Evolutionary conservation across 192 early-diverging fungal species (phyloP).

Genomic region (Entomortierella chlamydospora): DNA sequence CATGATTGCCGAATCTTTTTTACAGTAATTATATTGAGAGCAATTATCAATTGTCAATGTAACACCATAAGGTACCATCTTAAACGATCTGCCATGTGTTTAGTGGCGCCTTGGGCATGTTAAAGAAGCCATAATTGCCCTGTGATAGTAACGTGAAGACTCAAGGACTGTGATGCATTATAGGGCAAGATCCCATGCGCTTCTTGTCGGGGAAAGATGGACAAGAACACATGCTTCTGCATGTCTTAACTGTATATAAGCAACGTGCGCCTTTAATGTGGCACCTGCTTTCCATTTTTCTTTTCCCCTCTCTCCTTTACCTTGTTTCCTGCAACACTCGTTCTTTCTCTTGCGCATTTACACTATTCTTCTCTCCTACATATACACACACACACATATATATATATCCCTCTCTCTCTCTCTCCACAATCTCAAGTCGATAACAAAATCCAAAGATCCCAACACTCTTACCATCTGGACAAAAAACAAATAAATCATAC

Average conservation of each 20-base stretch:
- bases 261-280: not conserved
- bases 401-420: not conserved
- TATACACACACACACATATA: not conserved
- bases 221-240: not conserved
- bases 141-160: not conserved
- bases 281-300: not conserved
- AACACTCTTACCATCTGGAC: no score
- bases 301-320: not conserved
- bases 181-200: conserved; percentile 1
- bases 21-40: not conserved
- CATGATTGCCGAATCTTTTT: conserved; percentile 3
- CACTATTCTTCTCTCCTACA: not conserved
- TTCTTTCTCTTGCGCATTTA: not conserved
- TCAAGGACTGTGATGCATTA: not conserved
- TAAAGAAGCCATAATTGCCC: not conserved
- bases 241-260: conserved; percentile 4
- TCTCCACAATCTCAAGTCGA: not conserved
- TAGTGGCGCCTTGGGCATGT: not conserved
- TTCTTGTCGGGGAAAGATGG: no score
- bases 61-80: not conserved
- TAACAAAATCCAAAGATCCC: no score
- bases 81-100: not conserved
- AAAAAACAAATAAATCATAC: not conserved
- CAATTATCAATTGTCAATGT: not conserved
- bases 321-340: not conserved